Evolutionary conservation across 2,329 filamentous ascomycete species (phyloP).

Genomic region (Bisporella sp.): DNA sequence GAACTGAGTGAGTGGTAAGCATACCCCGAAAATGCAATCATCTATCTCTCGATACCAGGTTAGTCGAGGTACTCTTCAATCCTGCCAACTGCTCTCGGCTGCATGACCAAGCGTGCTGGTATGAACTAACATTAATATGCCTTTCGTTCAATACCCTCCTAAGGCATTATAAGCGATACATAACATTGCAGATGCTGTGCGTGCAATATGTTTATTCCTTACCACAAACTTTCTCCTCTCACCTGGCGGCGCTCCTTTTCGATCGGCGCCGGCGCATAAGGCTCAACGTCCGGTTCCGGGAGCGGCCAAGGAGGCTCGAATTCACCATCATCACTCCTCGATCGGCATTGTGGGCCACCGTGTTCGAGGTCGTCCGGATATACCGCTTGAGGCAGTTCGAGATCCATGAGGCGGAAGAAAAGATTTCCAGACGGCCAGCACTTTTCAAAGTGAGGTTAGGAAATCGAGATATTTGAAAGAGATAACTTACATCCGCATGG

Average conservation of each 20-base stretch:
- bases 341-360: slow-evolving; percentile 17
- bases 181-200: background rate
- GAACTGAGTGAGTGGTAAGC: slow-evolving; percentile 2
- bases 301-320: slow-evolving; percentile 3
- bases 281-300: too few species aligned
- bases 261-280: too few species aligned
- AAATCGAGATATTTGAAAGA: too few species aligned
- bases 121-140: slow-evolving; percentile 31
- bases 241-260: too few species aligned
- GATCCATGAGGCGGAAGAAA: slow-evolving; percentile 16
- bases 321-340: slow-evolving; percentile 19
- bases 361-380: slow-evolving; percentile 12
- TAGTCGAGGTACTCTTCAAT: too few species aligned
- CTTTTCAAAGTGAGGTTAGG: too few species aligned
- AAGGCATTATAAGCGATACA: background rate
- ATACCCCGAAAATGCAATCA: slow-evolving; percentile 38
- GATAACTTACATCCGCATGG: too few species aligned
- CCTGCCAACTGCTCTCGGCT: too few species aligned
- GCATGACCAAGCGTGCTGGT: background rate
- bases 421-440: too few species aligned
- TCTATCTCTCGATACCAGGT: slow-evolving; percentile 18
- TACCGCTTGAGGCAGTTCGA: slow-evolving; percentile 23
- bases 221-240: slow-evolving; percentile 23
- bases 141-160: slow-evolving; percentile 34
- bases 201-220: background rate